Base-by-base conservation (phyloP, 352 stramenopile genomes). In the Pythium monospermum region DNA sequence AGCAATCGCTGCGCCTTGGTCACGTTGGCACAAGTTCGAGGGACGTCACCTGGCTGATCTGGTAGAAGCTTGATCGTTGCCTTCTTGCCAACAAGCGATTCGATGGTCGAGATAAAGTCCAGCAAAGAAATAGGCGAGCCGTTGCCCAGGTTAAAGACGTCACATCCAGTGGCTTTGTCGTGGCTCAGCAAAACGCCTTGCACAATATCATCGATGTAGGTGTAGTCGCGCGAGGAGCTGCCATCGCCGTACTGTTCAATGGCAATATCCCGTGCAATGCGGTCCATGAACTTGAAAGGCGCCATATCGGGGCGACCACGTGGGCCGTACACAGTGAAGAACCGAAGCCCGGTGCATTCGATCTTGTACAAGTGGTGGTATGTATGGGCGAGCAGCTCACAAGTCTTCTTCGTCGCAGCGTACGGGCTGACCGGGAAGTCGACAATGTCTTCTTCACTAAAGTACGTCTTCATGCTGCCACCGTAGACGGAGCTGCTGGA, bases 291-390 rank as follows among this genome's bases (percentile, higher is more conserved):
- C 81, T 98, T 98, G 80, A 98, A 98, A 30, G 96, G 94, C 10
- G 96, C 96, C 96, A 99, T 99, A 66, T 99, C 97, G 12, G 96
- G 96, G 33, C 97, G 76, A 12, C 96, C 96, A 16, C 94, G 72
- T 13, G 90, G 89, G 2, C 97, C 97, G 62, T 99, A 99, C 0
- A 99, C 97, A 11, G 97, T 99, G 71, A 99, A 99, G 70, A 99
- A 99, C 19, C 96, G 91, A 47, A 99, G 71, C 2, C 91, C 96
- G 47, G 97, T 96, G 10, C 88, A 83, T 39, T 97, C 91, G 45
- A 99, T 71, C 22, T 91, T 76, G 81, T 99, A 98, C 11, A 99
- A 62, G 59, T 98, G 87, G 68, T 98, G 85, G 78, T 98, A 99
- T 33, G 95, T 98, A 76, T 98, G 91, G 5, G 95, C 95, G 15